A percentile compares a stretch with the other conserved stretches of the same genome.
Evolutionary conservation across 306 rosid genomes (phyloP).

Genomic region (Lablab purpureus): DNA sequence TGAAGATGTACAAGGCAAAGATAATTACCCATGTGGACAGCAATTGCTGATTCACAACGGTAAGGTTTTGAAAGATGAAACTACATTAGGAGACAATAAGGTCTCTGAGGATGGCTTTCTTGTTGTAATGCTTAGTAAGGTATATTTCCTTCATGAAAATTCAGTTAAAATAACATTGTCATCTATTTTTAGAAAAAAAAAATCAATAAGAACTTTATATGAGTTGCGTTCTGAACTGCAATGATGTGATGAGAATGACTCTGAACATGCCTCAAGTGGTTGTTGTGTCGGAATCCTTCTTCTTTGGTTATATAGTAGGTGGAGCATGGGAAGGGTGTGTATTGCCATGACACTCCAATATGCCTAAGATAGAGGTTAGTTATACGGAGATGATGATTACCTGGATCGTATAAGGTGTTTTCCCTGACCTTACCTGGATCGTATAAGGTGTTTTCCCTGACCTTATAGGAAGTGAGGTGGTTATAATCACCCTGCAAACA

Average conservation of each 20-base stretch:
- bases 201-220: not conserved
- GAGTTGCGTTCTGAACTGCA: not conserved
- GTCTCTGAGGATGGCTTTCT: constrained; percentile 89
- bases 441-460: not conserved
- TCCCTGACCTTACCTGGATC: not conserved
- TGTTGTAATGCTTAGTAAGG: constrained; percentile 98
- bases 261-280: not conserved
- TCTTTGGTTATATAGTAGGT: not conserved
- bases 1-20: constrained; percentile 92
- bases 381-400: not conserved
- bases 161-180: not conserved
- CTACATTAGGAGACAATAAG: constrained; percentile 75
- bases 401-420: not conserved
- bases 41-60: constrained; percentile 91
- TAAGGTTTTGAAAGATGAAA: constrained; percentile 93
- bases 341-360: not conserved
- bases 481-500: not conserved
- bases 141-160: constrained; percentile 38
- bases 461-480: not conserved
- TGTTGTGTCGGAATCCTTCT: not conserved
- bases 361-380: not conserved
- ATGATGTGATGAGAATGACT: not conserved
- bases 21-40: constrained; percentile 93
- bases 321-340: not conserved
- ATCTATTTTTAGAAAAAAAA: not conserved